These are phyloP conservation scores for Lenzites betulinus DNA, from an alignment of 768 basidiomycete species.

Conservation along the genomic window DNA sequence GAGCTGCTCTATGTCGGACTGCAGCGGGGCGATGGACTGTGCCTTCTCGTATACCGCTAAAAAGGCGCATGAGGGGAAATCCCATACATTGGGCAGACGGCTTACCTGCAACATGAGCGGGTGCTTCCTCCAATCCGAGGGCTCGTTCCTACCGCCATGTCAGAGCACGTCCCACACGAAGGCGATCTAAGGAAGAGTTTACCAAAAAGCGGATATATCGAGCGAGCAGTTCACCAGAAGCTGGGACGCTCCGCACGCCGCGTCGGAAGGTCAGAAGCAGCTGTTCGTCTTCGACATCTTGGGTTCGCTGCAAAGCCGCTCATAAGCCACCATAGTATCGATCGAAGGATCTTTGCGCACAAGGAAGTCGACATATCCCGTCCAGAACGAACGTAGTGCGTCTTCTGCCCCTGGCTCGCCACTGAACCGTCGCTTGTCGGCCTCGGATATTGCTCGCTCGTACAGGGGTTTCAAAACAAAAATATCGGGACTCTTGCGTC, in stretches of 20 bases:
- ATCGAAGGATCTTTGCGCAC: conserved; percentile 38
- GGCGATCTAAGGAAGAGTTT: conserved; percentile 21
- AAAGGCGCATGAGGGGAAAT: not conserved
- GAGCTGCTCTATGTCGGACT: conserved; percentile 63
- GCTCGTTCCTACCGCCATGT: conserved; percentile 45
- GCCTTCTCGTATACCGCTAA: conserved; percentile 62
- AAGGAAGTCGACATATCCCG: conserved; percentile 67
- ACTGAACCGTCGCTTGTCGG: conserved; percentile 56
- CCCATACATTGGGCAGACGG: not conserved
- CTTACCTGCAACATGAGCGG: conserved; percentile 26
- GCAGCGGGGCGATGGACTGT: conserved; percentile 54
- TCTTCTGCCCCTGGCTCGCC: conserved; percentile 60
- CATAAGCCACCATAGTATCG: not conserved
- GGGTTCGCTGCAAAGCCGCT: conserved; percentile 42
- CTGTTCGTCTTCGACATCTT: conserved; percentile 43
- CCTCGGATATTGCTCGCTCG: conserved; percentile 77
- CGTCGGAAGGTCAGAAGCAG: conserved; percentile 50
- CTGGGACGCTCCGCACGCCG: conserved; percentile 73
- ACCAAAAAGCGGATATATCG: conserved; percentile 75
- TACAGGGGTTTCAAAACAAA: conserved; percentile 60
- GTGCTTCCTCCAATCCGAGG: conserved; percentile 30
- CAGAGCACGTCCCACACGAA: not conserved
- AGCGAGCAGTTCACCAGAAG: conserved; percentile 78
- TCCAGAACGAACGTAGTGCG: conserved; percentile 68
- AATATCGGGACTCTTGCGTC: conserved; percentile 58